phyloP scores from a whole-genome alignment of 805 yeast species.

The Teunomyces aglyptinius region DNA sequence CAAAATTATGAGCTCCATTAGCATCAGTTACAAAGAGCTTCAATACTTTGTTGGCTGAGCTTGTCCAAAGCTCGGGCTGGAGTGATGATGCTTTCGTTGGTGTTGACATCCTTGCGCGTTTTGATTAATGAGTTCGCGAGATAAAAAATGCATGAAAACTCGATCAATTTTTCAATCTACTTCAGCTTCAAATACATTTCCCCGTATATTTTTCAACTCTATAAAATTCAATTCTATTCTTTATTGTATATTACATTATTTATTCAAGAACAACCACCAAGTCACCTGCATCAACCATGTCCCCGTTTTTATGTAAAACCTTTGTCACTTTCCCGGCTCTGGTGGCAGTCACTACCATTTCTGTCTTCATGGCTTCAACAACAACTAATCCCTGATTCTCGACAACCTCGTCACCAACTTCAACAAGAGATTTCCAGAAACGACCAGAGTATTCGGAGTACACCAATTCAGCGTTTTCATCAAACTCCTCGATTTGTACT shows the following conservation, averaged over 20 bases:
- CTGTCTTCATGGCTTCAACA: constrained; percentile 98
- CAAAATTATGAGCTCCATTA: constrained; percentile 55
- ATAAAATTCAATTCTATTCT: too few relatives aligned
- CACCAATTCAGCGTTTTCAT: constrained; percentile 78
- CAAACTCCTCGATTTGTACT: constrained; percentile 51
- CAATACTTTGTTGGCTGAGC: constrained; percentile 66
- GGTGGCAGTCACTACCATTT: constrained; percentile 82
- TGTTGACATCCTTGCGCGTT: neutral
- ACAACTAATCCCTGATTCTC: constrained; percentile 80
- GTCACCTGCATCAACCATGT: constrained; percentile 97
- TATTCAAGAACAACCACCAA: constrained; percentile 76
- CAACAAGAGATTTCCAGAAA: constrained; percentile 89
- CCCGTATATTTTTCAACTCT: too few relatives aligned
- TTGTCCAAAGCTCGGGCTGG: constrained; percentile 73
- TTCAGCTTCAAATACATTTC: too few relatives aligned
- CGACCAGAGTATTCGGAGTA: constrained; percentile 97
- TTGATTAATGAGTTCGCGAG: neutral
- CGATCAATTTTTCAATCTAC: too few relatives aligned
- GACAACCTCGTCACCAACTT: constrained; percentile 71
- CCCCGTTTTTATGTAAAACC: constrained; percentile 80
- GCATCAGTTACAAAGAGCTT: constrained; percentile 55
- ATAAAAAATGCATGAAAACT: neutral
- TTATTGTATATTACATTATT: neutral
- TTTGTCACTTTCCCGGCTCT: constrained; percentile 68
- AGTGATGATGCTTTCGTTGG: constrained; percentile 17